Base-by-base conservation (phyloP, 768 basidiomycete species). In the Rhodosporidiobolus odoratus region DNA sequence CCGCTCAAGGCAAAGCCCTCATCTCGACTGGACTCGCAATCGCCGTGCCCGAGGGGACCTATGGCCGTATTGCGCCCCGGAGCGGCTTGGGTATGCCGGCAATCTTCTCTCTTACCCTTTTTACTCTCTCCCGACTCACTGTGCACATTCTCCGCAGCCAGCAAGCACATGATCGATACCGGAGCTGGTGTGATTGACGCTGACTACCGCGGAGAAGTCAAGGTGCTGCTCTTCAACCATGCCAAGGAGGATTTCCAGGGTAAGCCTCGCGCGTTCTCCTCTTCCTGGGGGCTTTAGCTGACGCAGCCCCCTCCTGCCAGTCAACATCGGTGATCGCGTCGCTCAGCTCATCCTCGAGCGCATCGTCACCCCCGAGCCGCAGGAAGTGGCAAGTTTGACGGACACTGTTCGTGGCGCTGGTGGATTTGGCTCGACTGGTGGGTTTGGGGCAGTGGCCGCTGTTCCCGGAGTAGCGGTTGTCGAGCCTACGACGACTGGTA, bases 181-280 rank as follows among this genome's bases (percentile, higher is more conserved):
- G 96, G 96, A 2, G 96, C 96, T 17, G 96, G 95, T 30, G 96
- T 99, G 12, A 86, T 99, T 60, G 96, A 99, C 73, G 91, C 92
- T 12, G 96, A 99, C 79, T 98, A 99, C 80, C 85, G 96, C 62
- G 96, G 96, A 30, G 82, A 87, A 19, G 86, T 99, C 56, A 92
- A 89, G 77, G 91, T 98, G 43, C 83, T 99, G 37, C 83, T 99
- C 53, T 97, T 92, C 85, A 98, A 99, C 79, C 85, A 88, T 65
- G 89, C 89, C 0, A 91, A 96, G 79, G 83, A 86, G 68, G 92
- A 97, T 76, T 99, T 97, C 78, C 82, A 89, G 80, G 88, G 93
- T 90, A 43, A 62, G 78, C 73, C 23, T 41, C 48, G 5, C 27
- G 47, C 40, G 40, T 30, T 32, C 25, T n/a, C 40, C 50, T 23